These are phyloP conservation scores for Pseudocercospora fijiensis DNA, from an alignment of 2,329 filamentous ascomycete genomes.

Conservation along the genomic window DNA sequence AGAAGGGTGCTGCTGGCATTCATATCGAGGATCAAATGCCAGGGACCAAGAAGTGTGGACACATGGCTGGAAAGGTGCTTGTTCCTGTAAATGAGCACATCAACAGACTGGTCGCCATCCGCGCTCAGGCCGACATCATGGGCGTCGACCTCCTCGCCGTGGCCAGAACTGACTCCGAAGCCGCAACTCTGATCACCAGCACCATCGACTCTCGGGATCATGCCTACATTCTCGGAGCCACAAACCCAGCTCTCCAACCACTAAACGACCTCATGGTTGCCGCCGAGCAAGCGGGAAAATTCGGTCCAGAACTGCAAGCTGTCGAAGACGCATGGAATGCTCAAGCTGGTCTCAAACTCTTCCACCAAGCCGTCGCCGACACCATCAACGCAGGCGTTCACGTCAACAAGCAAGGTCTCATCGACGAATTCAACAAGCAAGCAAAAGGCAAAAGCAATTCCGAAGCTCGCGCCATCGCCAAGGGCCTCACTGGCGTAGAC, in stretches of 20 bases:
- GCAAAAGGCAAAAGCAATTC: slow-evolving; percentile 80
- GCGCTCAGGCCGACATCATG: slow-evolving; percentile 98
- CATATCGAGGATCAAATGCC: slow-evolving; percentile 99
- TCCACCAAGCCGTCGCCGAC: slow-evolving; percentile 83
- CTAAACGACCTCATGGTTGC: slow-evolving; percentile 88
- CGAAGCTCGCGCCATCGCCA: slow-evolving; percentile 78
- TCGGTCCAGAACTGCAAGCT: slow-evolving; percentile 74
- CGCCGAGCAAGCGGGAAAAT: slow-evolving; percentile 79
- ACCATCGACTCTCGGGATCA: slow-evolving; percentile 97
- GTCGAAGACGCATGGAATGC: slow-evolving; percentile 88
- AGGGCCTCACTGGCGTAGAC: slow-evolving; percentile 72
- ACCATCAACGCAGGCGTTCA: slow-evolving; percentile 69
- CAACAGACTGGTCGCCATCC: slow-evolving; percentile 93
- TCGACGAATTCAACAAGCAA: slow-evolving; percentile 64
- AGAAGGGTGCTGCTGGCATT: slow-evolving; percentile 94
- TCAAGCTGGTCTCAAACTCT: slow-evolving; percentile 79
- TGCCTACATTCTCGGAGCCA: slow-evolving; percentile 84
- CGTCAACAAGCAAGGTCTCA: slow-evolving; percentile 67
- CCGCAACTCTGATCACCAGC: slow-evolving; percentile 92
- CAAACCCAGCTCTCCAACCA: slow-evolving; percentile 79
- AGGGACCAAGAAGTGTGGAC: slow-evolving; percentile 98
- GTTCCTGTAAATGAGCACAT: slow-evolving; percentile 98
- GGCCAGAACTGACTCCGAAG: slow-evolving; percentile 94
- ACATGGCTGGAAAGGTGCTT: slow-evolving; percentile 98
- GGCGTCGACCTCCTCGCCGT: slow-evolving; percentile 84